Base-by-base conservation (phyloP, 495 filamentous ascomycete species). In the Penicillium paxilli region DNA sequence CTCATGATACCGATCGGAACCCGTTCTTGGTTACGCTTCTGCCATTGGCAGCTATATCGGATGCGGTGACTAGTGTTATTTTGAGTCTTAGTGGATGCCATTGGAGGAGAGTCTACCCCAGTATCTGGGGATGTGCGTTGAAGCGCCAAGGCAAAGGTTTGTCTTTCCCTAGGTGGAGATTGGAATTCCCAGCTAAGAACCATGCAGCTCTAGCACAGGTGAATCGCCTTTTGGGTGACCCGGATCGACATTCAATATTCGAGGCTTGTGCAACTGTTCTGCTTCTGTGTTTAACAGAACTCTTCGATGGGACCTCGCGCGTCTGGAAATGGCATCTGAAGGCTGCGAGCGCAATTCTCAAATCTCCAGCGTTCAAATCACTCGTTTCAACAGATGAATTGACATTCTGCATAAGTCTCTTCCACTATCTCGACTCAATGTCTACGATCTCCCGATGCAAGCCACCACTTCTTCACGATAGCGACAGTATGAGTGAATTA, bases 291-390 rank as follows among this genome's bases (percentile, higher is more conserved):
- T 44, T 69, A 17, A 63, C 66, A 1, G 66, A 69, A 32, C 35
- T 67, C 14, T 63, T 62, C 19, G 66, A 69, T 23, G 58, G 63
- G 12, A 61, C 58, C 0, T 69, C 66, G 1, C 46, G 50, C 22
- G 61, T 55, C 0, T 69, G 66, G 66, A 66, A 64, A 54, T 69
- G 63, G 66, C 66, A 69, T 44, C 40, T 69, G 41, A 67, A 67
- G 48, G 66, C 61, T 5, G 65, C 65, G 16, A 61, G 62, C 44
- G 52, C 62, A 3, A 62, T 68, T n/a, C 47, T 68, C 14, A 63
- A 55, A 26, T 63, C 65, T 0, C 51, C 51, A 1, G 55, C 57
- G n/a, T 55, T 59, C 8, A 49, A 58, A 16, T 38, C 52, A 1
- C 44, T 63, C 5, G 52, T 55, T 14, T 54, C 60, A 11, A 52